phyloP scores from a whole-genome alignment of 768 basidiomycete genomes.

The Agaricus bisporus region DNA sequence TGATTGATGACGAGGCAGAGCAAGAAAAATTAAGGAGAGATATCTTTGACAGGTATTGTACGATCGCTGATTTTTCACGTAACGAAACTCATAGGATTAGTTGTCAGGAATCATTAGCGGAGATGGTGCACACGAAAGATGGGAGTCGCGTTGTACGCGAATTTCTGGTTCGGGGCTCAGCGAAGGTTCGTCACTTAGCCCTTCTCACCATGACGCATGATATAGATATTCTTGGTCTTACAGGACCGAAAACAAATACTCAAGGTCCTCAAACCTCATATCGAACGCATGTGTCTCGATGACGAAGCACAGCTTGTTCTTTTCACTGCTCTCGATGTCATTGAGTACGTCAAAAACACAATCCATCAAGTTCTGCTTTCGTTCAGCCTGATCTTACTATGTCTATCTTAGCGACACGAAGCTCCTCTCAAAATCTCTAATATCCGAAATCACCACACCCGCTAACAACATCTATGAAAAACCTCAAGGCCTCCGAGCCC shows the following conservation, averaged over 20 bases:
- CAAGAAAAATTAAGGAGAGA: constrained; percentile 71
- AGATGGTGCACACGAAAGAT: constrained; percentile 92
- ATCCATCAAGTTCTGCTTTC: neutral
- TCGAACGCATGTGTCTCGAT: constrained; percentile 82
- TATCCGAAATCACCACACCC: constrained; percentile 58
- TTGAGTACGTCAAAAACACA: constrained; percentile 54
- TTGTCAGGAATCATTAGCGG: constrained; percentile 79
- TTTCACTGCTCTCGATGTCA: constrained; percentile 85
- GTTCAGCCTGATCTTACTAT: neutral
- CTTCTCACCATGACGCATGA: neutral
- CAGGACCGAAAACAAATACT: constrained; percentile 90
- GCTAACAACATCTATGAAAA: constrained; percentile 52
- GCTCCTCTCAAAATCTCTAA: constrained; percentile 72
- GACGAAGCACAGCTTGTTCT: constrained; percentile 88
- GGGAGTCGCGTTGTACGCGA: constrained; percentile 84
- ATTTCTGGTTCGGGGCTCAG: constrained; percentile 75
- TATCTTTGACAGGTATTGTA: constrained; percentile 70
- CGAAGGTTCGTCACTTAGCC: constrained; percentile 49
- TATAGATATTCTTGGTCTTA: neutral
- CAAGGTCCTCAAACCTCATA: constrained; percentile 84
- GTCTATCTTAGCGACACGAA: constrained; percentile 72
- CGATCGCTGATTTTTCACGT: neutral
- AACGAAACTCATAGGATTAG: constrained; percentile 27
- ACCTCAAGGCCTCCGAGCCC: constrained; percentile 73
- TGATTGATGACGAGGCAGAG: constrained; percentile 55